phyloP scores from a whole-genome alignment of 192 early-diverging fungal genomes.

The Powellomyces hirtus region DNA sequence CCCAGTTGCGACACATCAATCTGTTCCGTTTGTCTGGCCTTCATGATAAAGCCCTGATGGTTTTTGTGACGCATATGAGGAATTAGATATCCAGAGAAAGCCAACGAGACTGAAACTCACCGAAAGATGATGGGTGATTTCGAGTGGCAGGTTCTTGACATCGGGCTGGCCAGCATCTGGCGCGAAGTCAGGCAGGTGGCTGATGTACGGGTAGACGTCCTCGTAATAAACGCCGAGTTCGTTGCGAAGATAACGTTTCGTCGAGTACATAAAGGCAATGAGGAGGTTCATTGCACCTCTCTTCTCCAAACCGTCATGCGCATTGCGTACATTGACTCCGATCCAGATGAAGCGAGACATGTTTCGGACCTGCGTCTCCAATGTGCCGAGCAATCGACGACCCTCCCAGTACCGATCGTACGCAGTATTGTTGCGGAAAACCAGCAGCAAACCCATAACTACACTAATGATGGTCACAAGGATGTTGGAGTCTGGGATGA shows the following conservation, averaged over 20 bases:
- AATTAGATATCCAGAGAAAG: neutral
- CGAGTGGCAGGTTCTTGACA: constrained; percentile 34
- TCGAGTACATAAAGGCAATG: constrained; percentile 70
- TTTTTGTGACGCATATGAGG: no score
- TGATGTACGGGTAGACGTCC: constrained; percentile 66
- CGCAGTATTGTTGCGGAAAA: constrained; percentile 44
- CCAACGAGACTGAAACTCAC: constrained; percentile 1
- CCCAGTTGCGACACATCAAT: constrained; percentile 21
- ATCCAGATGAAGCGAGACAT: constrained; percentile 79
- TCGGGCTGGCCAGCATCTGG: constrained; percentile 32
- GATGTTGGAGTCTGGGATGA: constrained; percentile 18
- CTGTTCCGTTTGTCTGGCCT: constrained; percentile 11
- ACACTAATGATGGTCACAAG: constrained; percentile 34
- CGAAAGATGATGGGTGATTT: constrained; percentile 36
- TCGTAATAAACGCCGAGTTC: constrained; percentile 65
- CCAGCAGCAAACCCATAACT: constrained; percentile 38
- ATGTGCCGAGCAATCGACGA: constrained; percentile 71
- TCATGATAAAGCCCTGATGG: constrained; percentile 11
- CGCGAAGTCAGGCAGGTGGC: constrained; percentile 60
- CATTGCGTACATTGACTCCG: constrained; percentile 25
- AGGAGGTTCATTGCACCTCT: constrained; percentile 74
- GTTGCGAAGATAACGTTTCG: constrained; percentile 81
- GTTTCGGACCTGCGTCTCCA: constrained; percentile 69
- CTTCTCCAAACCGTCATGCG: constrained; percentile 51
- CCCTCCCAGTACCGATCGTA: constrained; percentile 73